Evolutionary conservation across 495 filamentous ascomycete genomes (phyloP).

Genomic region (Parmelia sp.): DNA sequence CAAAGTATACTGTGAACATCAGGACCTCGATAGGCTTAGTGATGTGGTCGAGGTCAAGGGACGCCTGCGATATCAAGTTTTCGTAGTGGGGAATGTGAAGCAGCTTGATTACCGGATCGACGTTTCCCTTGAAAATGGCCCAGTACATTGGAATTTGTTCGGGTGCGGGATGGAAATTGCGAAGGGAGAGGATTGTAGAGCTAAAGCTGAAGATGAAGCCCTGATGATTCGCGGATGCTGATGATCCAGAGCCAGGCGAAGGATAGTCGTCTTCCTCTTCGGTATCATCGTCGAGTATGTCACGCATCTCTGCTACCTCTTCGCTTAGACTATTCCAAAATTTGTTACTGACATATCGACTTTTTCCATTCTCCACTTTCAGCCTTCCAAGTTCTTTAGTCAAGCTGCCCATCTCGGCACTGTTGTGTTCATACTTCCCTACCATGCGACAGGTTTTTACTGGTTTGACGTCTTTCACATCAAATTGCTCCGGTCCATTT

Average conservation of each 20-base stretch:
- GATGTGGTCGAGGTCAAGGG: slow-evolving; percentile 33
- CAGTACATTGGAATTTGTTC: slow-evolving; percentile 61
- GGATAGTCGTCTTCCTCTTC: slow-evolving; percentile 60
- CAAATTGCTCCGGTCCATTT: neutral
- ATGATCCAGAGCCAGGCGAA: slow-evolving; percentile 46
- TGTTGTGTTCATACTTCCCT: slow-evolving; percentile 29
- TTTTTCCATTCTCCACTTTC: slow-evolving; percentile 74
- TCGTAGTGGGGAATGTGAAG: slow-evolving; percentile 40
- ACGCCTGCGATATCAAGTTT: slow-evolving; percentile 34
- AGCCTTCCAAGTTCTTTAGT: slow-evolving; percentile 72
- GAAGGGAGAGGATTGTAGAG: slow-evolving; percentile 46
- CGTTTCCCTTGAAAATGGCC: slow-evolving; percentile 61
- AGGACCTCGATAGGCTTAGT: slow-evolving; percentile 35
- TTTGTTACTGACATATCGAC: slow-evolving; percentile 76
- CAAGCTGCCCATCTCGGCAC: slow-evolving; percentile 35
- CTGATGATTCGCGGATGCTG: slow-evolving; percentile 52
- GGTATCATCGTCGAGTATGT: slow-evolving; percentile 59
- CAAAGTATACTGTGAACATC: slow-evolving; percentile 43
- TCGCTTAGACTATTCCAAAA: slow-evolving; percentile 87
- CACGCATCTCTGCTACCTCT: slow-evolving; percentile 73
- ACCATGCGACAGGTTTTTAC: slow-evolving; percentile 6
- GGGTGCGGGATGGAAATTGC: slow-evolving; percentile 47
- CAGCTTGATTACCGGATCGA: slow-evolving; percentile 40
- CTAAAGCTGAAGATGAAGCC: slow-evolving; percentile 65
- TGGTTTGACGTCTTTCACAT: neutral